phyloP scores from a whole-genome alignment of 352 stramenopile genomes.

The Blastocystis hominis region DNA sequence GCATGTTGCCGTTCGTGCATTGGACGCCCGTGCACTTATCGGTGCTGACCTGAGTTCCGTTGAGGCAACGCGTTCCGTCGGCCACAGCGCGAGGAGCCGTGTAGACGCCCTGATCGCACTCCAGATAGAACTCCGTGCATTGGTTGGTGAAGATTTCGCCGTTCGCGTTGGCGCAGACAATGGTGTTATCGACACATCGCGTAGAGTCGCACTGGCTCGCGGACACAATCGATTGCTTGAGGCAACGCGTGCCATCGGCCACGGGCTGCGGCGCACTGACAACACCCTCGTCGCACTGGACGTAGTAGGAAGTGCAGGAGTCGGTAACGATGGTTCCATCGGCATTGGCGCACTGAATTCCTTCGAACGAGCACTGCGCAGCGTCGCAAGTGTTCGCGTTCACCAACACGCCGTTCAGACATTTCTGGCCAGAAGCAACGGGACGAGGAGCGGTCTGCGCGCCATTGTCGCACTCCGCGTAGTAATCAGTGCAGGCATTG shows the following conservation, averaged over 20 bases:
- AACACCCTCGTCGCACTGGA: constrained; percentile 40
- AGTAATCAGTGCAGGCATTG: constrained; percentile 49
- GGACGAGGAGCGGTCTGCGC: neutral
- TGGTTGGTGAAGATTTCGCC: neutral
- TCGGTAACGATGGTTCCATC: neutral
- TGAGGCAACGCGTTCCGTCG: constrained; percentile 49
- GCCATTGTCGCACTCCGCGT: constrained; percentile 36
- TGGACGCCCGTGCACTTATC: neutral
- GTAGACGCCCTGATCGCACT: constrained; percentile 11
- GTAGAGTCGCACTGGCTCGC: neutral
- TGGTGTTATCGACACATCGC: neutral
- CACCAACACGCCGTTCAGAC: constrained; percentile 21
- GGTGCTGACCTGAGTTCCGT: neutral
- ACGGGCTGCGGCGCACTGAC: constrained; percentile 8
- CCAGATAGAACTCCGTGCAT: constrained; percentile 48
- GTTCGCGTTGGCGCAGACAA: constrained; percentile 33
- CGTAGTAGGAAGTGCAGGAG: constrained; percentile 41
- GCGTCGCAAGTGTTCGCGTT: neutral
- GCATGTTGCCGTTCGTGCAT: neutral
- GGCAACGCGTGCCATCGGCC: constrained; percentile 36
- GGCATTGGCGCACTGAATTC: neutral
- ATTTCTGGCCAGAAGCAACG: constrained; percentile 30
- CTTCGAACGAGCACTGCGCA: neutral
- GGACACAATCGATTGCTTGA: neutral
- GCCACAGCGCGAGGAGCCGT: constrained; percentile 22